These are phyloP conservation scores for Castanea mollissima DNA, from an alignment of 306 rosid species.

Conservation along the genomic window DNA sequence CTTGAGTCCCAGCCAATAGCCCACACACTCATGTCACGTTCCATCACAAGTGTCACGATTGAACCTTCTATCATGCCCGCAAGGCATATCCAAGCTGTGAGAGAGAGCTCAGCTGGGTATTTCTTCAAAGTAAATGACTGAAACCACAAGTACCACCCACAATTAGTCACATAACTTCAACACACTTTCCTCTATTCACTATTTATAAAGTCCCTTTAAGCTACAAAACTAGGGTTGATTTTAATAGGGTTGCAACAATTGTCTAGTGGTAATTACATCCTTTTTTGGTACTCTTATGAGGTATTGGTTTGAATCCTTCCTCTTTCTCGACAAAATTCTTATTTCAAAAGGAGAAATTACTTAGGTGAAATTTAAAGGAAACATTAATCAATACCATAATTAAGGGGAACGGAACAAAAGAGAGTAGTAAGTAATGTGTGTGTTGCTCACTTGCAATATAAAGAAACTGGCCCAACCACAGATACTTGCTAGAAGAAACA, in stretches of 20 bases:
- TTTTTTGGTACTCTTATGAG: no score
- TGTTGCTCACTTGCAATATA: conserved; percentile 71
- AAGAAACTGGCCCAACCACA: conserved; percentile 90
- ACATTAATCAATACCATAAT: no score
- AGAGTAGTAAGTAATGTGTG: not conserved
- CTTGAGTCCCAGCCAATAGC: conserved; percentile 91
- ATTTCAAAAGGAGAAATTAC: no score
- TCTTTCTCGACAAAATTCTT: no score
- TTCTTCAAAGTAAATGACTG: conserved; percentile 87
- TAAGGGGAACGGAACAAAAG: no score
- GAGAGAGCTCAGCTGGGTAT: conserved; percentile 89
- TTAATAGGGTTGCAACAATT: no score
- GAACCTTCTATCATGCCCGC: conserved; percentile 79
- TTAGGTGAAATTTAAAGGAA: no score
- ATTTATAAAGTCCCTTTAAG: not conserved
- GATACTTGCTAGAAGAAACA: conserved; percentile 67
- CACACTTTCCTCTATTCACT: not conserved
- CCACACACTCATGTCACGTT: conserved; percentile 77
- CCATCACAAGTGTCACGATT: conserved; percentile 58
- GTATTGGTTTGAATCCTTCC: no score
- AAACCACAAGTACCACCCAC: not conserved
- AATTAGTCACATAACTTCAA: not conserved
- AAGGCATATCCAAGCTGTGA: conserved; percentile 87
- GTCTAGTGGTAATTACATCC: no score
- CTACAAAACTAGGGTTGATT: no score